Base-by-base conservation (phyloP, 108 stramenopile genomes). In the Fragilariopsis cylindrus region DNA sequence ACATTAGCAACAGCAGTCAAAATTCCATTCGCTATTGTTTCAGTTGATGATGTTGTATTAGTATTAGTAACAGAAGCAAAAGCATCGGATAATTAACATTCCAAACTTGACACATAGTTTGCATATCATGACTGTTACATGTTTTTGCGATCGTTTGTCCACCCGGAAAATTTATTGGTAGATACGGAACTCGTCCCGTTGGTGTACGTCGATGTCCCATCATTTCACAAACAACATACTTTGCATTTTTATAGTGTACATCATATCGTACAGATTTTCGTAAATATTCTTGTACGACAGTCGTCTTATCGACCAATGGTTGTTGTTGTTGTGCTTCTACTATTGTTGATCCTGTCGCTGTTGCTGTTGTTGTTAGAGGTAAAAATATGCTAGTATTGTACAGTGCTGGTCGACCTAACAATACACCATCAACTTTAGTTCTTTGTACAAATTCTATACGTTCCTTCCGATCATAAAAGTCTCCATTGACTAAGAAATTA, bases 161-260 rank as follows among this genome's bases (percentile, higher is more conserved):
- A 45, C 44, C 45, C 1, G 75, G 72, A 78, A 65, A 90, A 6
- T 54, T 43, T 73, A 88, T 80, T 11, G 87, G 81, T 72, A 91
- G 48, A 56, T 69, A 80, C 3, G 81, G 83, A 4, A 82, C 83
- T 7, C 87, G 73, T 39, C 65, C 76, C 2, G 79, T 80, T 8
- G 92, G 92, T 3, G 83, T 72, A 19, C 98, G 82, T 54, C 97
- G 85, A 76, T 82, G 81, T 60, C 77, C 93, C 86, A 98, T 92
- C 95, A 98, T 97, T 87, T 98, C 98, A 72, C 92, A 91, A 8
- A 97, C 83, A 3, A 95, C 94, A 73, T 98, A 98, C 79, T 98
- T 98, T 60, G 87, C 81, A 83, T 97, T 98, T 70, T 96, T 96
- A 74, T 88, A 81, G 73, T 97, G 85, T 12, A 74, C 72, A 57